Base-by-base conservation (phyloP, 78 protist genomes). In the slime mould (Dictyostelium discoideum) region DNA sequence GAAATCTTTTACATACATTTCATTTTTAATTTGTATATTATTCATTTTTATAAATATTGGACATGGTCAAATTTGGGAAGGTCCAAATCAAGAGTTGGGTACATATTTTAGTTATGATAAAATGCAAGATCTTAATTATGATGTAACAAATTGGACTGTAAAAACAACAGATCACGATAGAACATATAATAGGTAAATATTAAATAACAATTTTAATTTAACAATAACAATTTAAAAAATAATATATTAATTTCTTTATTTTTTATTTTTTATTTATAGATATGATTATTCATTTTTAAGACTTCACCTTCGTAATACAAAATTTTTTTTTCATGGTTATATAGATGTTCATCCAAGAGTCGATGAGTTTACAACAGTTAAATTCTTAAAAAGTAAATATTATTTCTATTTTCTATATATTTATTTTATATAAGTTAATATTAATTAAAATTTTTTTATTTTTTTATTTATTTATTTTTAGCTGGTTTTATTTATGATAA, bases 321-420 rank as follows among this genome's bases (percentile, higher is more conserved):
- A 22, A 10, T 39, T 40, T 39, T 26, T 54, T 0, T 88, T 79
- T 20, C 50, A 40, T 57, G 93, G 78, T 6, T 39, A 63, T 8
- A 85, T 76, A 22, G 86, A 78, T 26, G 46, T 88, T 46, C 93
- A 88, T 46, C 93, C 93, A 40, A 42, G 93, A 50, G 93, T 88
- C 37, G 93, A 88, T 88, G 93, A 88, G 20, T 88, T 88, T 67
- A 88, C 93, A 20, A 80, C 93, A n/a, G 3, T 88, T 42, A 78
- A 69, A 80, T 42, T 88, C 5, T 67, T 77, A 78, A 26, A 48
- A 8, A 11, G 93, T 87, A 87, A 42, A 6, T 24, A 60, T 20
- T 60, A 0, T 60, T 13, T 14, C 16, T 54, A 5, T 16, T 54
- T 54, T 54, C 16, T 54, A 16, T 54, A 14, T 54, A 1, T 16